Evolutionary conservation across 495 filamentous ascomycete species (phyloP).

Genomic region (Xylaria venustula): DNA sequence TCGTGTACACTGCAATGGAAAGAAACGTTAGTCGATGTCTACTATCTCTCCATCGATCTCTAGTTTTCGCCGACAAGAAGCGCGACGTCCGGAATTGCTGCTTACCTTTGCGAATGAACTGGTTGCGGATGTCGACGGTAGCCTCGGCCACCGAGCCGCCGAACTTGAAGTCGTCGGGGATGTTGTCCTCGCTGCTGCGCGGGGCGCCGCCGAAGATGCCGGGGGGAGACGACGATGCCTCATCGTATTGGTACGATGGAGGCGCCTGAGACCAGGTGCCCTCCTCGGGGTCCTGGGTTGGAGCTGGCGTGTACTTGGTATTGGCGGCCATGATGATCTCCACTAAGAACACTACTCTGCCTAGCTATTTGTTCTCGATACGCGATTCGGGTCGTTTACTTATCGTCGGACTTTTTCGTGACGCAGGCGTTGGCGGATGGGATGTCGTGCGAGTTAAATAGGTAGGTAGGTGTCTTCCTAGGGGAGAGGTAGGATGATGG

Average conservation of each 20-base stretch:
- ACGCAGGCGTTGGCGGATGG: conserved; percentile 1
- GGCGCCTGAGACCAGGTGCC: conserved; percentile 75
- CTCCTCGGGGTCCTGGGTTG: conserved; percentile 71
- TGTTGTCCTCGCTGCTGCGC: conserved; percentile 79
- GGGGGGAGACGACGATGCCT: conserved; percentile 34
- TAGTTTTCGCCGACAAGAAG: not conserved
- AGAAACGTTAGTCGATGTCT: not conserved
- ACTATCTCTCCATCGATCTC: too few species aligned
- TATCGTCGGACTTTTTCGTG: not conserved
- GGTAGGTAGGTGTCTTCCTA: not conserved
- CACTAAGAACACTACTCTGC: not conserved
- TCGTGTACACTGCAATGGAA: conserved; percentile 38
- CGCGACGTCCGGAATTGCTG: conserved; percentile 35
- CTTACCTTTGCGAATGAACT: conserved; percentile 81
- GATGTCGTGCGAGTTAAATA: not conserved
- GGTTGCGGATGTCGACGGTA: conserved; percentile 92
- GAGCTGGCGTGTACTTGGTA: conserved; percentile 66
- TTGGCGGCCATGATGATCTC: conserved; percentile 58
- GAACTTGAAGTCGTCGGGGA: conserved; percentile 99
- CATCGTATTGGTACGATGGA: conserved; percentile 68
- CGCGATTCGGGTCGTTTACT: not conserved
- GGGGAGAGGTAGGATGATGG: not conserved
- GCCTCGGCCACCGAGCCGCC: conserved; percentile 89
- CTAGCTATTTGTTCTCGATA: not conserved
- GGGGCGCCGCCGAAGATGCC: conserved; percentile 49